Evolutionary conservation across 2,329 filamentous ascomycete genomes (phyloP).

Genomic region (Aureobasidium melanogenum): DNA sequence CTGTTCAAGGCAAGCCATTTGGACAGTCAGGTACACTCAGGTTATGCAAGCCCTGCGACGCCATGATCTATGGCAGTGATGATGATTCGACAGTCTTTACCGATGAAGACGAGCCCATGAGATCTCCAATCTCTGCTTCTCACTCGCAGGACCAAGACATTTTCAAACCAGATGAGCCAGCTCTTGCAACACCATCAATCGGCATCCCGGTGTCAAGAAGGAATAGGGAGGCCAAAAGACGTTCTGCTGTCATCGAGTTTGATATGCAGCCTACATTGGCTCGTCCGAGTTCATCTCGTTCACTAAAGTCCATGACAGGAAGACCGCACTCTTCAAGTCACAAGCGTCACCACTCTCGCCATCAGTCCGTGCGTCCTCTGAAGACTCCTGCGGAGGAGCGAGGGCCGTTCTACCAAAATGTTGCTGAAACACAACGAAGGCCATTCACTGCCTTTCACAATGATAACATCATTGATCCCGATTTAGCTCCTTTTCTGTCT

Average conservation of each 20-base stretch:
- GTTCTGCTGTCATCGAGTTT: slow-evolving; percentile 84
- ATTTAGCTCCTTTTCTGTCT: slow-evolving; percentile 89
- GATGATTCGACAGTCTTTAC: slow-evolving; percentile 89
- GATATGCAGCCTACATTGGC: slow-evolving; percentile 68
- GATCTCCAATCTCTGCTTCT: neutral
- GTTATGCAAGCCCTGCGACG: slow-evolving; percentile 87
- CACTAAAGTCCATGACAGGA: slow-evolving; percentile 63
- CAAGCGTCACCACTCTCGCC: slow-evolving; percentile 78
- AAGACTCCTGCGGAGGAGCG: slow-evolving; percentile 67
- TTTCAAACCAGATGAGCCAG: slow-evolving; percentile 14
- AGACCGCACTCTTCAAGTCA: slow-evolving; percentile 72
- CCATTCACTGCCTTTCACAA: slow-evolving; percentile 87
- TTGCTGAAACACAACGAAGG: slow-evolving; percentile 46
- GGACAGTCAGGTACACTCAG: slow-evolving; percentile 75
- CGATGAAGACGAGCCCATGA: slow-evolving; percentile 48
- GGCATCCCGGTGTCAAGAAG: slow-evolving; percentile 57
- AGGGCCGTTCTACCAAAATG: slow-evolving; percentile 76
- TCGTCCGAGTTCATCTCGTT: slow-evolving; percentile 88
- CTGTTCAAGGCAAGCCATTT: slow-evolving; percentile 81
- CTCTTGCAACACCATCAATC: slow-evolving; percentile 49
- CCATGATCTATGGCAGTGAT: slow-evolving; percentile 81
- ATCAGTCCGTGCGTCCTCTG: slow-evolving; percentile 70
- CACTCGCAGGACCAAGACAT: neutral
- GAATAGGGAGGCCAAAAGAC: slow-evolving; percentile 67
- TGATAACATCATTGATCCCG: slow-evolving; percentile 96